Conservation (phyloP, 2,329 filamentous ascomycete species). For the Intubia oerlemansii region DNA sequence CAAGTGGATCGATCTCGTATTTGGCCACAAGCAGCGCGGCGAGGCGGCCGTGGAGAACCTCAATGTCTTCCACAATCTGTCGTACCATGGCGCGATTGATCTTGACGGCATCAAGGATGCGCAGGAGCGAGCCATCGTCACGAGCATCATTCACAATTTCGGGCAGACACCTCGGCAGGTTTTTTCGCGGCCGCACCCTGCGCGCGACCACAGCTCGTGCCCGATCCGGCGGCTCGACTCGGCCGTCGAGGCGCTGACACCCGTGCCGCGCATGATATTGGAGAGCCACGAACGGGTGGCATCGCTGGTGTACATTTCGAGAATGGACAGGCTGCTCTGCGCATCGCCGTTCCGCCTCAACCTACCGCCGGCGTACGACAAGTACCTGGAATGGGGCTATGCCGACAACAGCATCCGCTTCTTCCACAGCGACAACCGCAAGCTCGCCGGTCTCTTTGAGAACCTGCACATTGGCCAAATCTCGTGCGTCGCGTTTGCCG, state of each 20-base stretch:
- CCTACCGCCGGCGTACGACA: conserved; percentile 68
- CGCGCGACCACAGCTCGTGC: conserved; percentile 46
- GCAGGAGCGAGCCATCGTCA: conserved; percentile 68
- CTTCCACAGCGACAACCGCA: conserved; percentile 58
- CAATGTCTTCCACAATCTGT: conserved; percentile 92
- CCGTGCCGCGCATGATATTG: conserved; percentile 58
- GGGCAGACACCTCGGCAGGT: conserved; percentile 94
- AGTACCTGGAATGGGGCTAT: conserved; percentile 91
- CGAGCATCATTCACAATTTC: conserved; percentile 96
- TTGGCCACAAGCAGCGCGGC: conserved; percentile 82
- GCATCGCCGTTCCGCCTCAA: conserved; percentile 71
- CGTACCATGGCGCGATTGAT: conserved; percentile 84
- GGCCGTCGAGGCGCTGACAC: conserved; percentile 52
- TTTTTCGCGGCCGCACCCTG: conserved; percentile 60
- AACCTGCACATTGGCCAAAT: conserved; percentile 85
- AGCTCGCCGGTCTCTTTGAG: conserved; percentile 73
- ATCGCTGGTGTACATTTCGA: conserved; percentile 56
- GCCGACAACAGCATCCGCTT: conserved; percentile 85
- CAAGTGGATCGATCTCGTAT: conserved; percentile 89
- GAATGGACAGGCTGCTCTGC: conserved; percentile 64
- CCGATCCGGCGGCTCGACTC: conserved; percentile 55
- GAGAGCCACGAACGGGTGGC: conserved; percentile 60
- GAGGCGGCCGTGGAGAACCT: conserved; percentile 78
- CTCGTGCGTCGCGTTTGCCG: conserved; percentile 63
- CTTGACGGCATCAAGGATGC: conserved; percentile 79